Evolutionary conservation across 2,329 filamentous ascomycete genomes (phyloP).

Genomic region (Cordyceps militaris): DNA sequence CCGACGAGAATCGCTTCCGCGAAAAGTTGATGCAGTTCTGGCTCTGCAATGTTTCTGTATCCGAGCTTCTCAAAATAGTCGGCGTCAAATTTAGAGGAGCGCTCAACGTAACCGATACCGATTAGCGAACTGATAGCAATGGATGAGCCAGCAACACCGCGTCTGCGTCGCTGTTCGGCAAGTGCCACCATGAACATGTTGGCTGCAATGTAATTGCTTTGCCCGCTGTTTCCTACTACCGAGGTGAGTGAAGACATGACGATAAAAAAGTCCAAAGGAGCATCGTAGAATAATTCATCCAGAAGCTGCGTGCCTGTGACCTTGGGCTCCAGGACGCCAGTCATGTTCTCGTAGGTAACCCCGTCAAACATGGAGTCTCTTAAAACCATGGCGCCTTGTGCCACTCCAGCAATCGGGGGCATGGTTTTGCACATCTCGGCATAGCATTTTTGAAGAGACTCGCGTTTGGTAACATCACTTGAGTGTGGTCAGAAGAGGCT

Average conservation of each 20-base stretch:
- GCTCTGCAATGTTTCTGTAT: not conserved
- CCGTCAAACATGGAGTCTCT: not conserved
- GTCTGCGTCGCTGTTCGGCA: constrained; percentile 25
- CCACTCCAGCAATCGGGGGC: constrained; percentile 34
- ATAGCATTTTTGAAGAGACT: not conserved
- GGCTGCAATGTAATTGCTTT: constrained; percentile 39
- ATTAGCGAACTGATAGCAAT: constrained; percentile 32
- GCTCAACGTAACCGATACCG: constrained; percentile 30
- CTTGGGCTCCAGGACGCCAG: constrained; percentile 26
- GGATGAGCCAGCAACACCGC: constrained; percentile 30
- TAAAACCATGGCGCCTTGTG: constrained; percentile 37
- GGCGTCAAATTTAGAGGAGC: not conserved
- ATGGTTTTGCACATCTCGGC: constrained; percentile 17
- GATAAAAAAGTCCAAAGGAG: constrained; percentile 32
- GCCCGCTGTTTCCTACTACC: constrained; percentile 26
- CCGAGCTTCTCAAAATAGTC: not conserved
- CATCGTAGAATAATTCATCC: constrained; percentile 23
- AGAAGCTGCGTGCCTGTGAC: constrained; percentile 26
- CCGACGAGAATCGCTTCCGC: not conserved
- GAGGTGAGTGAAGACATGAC: constrained; percentile 26
- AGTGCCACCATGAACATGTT: constrained; percentile 37
- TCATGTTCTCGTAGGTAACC: not conserved
- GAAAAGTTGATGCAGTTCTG: not conserved
- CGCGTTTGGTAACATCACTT: not conserved
- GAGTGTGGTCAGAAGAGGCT: too few relatives aligned